Conservation (phyloP, 257 asterid genomes). For the Solanum chilense region DNA sequence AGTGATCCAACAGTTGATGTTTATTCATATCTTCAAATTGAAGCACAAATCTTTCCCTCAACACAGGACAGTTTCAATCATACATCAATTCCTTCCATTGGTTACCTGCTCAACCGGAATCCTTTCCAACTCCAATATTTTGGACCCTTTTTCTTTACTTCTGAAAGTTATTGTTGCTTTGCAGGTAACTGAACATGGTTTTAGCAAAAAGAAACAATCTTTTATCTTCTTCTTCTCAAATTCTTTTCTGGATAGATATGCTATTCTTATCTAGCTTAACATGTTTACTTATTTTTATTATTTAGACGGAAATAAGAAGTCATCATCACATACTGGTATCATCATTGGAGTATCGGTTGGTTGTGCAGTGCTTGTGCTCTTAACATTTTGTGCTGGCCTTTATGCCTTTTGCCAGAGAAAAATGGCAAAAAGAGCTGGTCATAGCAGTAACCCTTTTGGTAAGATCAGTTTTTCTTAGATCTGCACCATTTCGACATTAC, state of each 20-base stretch:
- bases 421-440: slow-evolving; percentile 30
- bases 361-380: slow-evolving; percentile 30
- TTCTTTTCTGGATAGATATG: not conserved
- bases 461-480: slow-evolving; percentile 13
- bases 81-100: slow-evolving; percentile 39
- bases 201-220: not conserved
- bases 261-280: not conserved
- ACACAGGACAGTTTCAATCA: slow-evolving; percentile 41
- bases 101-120: slow-evolving; percentile 68
- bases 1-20: slow-evolving; percentile 35
- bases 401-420: slow-evolving; percentile 49
- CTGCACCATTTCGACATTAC: not conserved
- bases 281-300: not conserved
- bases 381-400: slow-evolving; percentile 35
- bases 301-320: slow-evolving; percentile 35
- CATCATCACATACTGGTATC: slow-evolving; percentile 38
- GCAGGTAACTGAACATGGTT: slow-evolving; percentile 31
- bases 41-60: slow-evolving; percentile 65
- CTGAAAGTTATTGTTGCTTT: slow-evolving; percentile 47
- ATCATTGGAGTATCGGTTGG: slow-evolving; percentile 60
- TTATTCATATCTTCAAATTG: slow-evolving; percentile 35
- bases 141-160: slow-evolving; percentile 69
- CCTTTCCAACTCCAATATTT: slow-evolving; percentile 27
- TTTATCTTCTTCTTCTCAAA: not conserved
- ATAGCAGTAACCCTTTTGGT: slow-evolving; percentile 65